Conservation (phyloP, 2,329 filamentous ascomycete species). For the Colletotrichum lupini region DNA sequence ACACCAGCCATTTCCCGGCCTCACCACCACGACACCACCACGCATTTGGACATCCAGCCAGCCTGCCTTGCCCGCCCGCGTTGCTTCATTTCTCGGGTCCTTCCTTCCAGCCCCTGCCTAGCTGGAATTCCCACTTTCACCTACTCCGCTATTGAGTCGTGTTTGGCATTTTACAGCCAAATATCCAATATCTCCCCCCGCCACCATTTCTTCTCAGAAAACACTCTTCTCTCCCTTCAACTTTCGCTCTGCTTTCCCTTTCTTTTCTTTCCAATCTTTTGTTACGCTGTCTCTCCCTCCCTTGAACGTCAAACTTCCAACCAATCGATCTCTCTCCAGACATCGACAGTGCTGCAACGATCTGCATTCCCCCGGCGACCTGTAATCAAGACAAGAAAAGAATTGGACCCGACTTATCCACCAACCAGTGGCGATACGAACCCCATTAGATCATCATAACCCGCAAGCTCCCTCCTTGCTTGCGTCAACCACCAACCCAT, state of each 20-base stretch:
- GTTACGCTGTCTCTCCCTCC: not conserved
- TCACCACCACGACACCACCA: not conserved
- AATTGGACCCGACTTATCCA: conserved; percentile 18
- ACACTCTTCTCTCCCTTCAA: not conserved
- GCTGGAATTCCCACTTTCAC: conserved; percentile 26
- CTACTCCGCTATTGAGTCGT: conserved; percentile 25
- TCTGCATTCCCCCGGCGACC: conserved; percentile 17
- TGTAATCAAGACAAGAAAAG: conserved; percentile 8
- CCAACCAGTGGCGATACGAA: conserved; percentile 15
- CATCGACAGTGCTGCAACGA: not conserved
- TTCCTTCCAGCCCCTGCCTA: conserved; percentile 26
- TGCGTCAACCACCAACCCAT: conserved; percentile 13
- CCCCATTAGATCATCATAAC: conserved; percentile 13
- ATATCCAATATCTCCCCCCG: conserved; percentile 33
- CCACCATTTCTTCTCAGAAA: conserved; percentile 14
- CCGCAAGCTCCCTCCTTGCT: conserved; percentile 28
- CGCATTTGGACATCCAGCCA: conserved; percentile 5
- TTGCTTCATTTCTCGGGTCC: conserved; percentile 21
- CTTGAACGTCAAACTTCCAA: conserved; percentile 19
- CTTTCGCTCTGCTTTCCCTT: not conserved
- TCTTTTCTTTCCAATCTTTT: not conserved
- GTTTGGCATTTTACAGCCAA: conserved; percentile 33
- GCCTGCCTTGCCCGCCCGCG: not conserved
- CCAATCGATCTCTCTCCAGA: not conserved
- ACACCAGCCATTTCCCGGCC: not conserved